Evolutionary conservation across 1,284 basidiomycete species (phyloP).

Genomic region (Heterobasidion annosum): DNA sequence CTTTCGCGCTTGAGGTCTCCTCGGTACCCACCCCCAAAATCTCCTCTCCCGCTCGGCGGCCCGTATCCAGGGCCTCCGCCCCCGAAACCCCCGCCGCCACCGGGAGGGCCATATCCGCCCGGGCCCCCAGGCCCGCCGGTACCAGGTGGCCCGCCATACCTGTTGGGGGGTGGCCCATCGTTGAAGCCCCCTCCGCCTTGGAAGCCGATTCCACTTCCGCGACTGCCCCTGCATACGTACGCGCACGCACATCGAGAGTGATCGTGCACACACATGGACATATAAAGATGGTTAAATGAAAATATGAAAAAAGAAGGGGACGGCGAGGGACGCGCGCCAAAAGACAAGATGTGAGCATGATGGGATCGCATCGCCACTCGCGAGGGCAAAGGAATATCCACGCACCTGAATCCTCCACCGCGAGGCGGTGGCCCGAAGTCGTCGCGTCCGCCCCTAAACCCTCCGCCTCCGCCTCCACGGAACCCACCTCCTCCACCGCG

Average conservation of each 20-base stretch:
- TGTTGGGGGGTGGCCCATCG: slow-evolving; percentile 44
- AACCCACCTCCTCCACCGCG: slow-evolving; percentile 25
- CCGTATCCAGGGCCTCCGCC: slow-evolving; percentile 22
- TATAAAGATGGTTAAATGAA: too few relatives aligned
- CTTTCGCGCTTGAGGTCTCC: slow-evolving; percentile 62
- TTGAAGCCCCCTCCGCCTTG: slow-evolving; percentile 47
- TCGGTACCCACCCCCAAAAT: slow-evolving; percentile 42
- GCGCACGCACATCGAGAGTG: too few relatives aligned
- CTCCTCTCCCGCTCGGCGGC: slow-evolving; percentile 14
- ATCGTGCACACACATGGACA: too few relatives aligned
- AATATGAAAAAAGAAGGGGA: too few relatives aligned
- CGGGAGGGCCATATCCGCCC: slow-evolving; percentile 25
- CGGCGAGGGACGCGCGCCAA: not conserved
- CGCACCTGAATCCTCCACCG: slow-evolving; percentile 39
- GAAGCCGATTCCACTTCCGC: slow-evolving; percentile 67
- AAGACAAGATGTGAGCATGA: too few relatives aligned
- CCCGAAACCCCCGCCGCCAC: not conserved
- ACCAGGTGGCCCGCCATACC: slow-evolving; percentile 25
- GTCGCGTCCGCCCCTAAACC: slow-evolving; percentile 21
- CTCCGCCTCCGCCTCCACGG: slow-evolving; percentile 22
- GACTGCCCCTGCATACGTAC: slow-evolving; percentile 27
- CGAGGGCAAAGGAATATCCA: not conserved
- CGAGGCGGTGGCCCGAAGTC: slow-evolving; percentile 17
- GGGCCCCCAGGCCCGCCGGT: slow-evolving; percentile 13
- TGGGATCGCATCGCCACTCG: too few relatives aligned